Percentiles rank a stretch among this genome's conserved stretches.
These are phyloP conservation scores for Zymoseptoria ardabiliae DNA, from an alignment of 2,329 filamentous ascomycete species.

Conservation along the genomic window DNA sequence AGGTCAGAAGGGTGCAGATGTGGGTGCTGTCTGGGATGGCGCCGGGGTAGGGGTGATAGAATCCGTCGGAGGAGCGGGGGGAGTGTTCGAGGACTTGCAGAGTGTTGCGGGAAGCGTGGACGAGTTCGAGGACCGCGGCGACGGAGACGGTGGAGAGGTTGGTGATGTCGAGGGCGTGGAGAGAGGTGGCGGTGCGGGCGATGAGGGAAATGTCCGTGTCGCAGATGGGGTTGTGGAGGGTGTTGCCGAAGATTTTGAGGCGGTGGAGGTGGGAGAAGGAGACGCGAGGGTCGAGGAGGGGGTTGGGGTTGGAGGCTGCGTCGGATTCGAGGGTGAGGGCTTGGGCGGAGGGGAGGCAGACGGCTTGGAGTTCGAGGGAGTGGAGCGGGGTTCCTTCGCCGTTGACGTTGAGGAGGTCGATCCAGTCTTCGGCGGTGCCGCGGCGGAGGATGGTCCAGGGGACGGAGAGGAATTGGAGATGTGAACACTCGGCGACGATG, in stretches of 20 bases:
- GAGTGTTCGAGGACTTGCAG: slow-evolving; percentile 47
- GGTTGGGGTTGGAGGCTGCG: slow-evolving; percentile 21
- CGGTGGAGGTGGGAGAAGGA: slow-evolving; percentile 45
- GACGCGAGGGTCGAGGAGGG: slow-evolving; percentile 37
- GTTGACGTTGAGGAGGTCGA: slow-evolving; percentile 39
- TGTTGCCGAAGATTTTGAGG: slow-evolving; percentile 50
- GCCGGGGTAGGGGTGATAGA: slow-evolving; percentile 45
- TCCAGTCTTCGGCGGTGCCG: slow-evolving; percentile 42
- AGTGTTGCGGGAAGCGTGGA: slow-evolving; percentile 42
- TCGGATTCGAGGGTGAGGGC: slow-evolving; percentile 35
- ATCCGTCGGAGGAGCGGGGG: slow-evolving; percentile 46
- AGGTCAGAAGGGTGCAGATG: slow-evolving; percentile 42
- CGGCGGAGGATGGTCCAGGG: slow-evolving; percentile 49
- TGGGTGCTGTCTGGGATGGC: slow-evolving; percentile 37
- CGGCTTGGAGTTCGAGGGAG: slow-evolving; percentile 46
- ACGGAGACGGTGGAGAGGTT: slow-evolving; percentile 48
- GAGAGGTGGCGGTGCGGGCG: slow-evolving; percentile 43
- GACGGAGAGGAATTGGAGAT: slow-evolving; percentile 42
- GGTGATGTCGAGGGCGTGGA: slow-evolving; percentile 48
- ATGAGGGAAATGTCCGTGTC: slow-evolving; percentile 45
- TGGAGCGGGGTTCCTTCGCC: slow-evolving; percentile 36
- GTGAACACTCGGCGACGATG: slow-evolving; percentile 41
- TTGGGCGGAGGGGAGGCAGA: slow-evolving; percentile 43
- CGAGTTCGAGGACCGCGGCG: slow-evolving; percentile 45
- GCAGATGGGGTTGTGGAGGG: slow-evolving; percentile 45